Percentiles rank a stretch among this genome's conserved stretches.
Evolutionary conservation across 805 yeast genomes (phyloP).

Genomic region (Candida xyloterini): DNA sequence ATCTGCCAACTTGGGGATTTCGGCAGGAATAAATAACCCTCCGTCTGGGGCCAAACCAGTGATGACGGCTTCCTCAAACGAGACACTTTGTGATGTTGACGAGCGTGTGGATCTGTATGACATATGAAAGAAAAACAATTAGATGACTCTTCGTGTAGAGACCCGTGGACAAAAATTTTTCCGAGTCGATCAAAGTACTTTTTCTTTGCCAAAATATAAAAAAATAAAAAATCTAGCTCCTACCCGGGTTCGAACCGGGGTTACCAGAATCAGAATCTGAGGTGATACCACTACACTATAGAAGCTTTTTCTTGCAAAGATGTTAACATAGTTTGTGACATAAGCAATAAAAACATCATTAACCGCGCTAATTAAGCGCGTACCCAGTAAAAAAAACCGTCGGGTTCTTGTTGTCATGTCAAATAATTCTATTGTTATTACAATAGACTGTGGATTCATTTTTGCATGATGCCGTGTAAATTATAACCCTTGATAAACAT

Average conservation of each 20-base stretch:
- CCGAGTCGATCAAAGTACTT: background rate
- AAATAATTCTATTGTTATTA: too few relatives aligned
- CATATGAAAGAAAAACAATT: slow-evolving; percentile 23
- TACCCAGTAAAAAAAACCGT: too few relatives aligned
- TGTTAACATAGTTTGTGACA: background rate
- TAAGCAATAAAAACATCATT: background rate
- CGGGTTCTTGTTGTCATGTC: too few relatives aligned
- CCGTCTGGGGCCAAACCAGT: slow-evolving; percentile 96
- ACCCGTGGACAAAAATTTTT: slow-evolving; percentile 1
- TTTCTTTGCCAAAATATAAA: background rate
- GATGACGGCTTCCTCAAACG: slow-evolving; percentile 80
- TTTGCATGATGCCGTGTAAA: slow-evolving; percentile 10
- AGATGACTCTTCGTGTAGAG: background rate
- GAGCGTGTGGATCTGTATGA: slow-evolving; percentile 82
- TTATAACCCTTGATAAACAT: background rate
- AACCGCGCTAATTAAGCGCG: background rate
- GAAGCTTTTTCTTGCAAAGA: slow-evolving; percentile 15
- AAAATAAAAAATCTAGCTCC: slow-evolving; percentile 26
- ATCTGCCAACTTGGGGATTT: slow-evolving; percentile 61
- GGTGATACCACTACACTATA: slow-evolving; percentile 37
- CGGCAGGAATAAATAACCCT: slow-evolving; percentile 87
- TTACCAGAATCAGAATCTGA: slow-evolving; percentile 36
- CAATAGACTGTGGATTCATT: too few relatives aligned
- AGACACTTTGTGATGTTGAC: slow-evolving; percentile 43
- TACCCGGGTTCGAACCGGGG: slow-evolving; percentile 40